Conservation (phyloP, 805 yeast genomes). For the Tetrapisispora pingtungensis region DNA sequence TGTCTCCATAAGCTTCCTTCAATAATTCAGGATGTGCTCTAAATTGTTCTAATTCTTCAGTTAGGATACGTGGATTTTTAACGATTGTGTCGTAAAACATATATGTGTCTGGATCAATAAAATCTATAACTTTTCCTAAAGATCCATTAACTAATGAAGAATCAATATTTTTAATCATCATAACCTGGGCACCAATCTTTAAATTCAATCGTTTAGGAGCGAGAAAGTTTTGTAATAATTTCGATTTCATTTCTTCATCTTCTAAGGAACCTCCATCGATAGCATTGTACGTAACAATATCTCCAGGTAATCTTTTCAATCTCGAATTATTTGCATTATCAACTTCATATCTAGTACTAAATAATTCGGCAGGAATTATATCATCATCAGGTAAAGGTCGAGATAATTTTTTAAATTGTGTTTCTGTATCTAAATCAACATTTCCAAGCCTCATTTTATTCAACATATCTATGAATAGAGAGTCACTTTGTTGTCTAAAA, state of each 20-base stretch:
- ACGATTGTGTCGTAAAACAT: conserved; percentile 28
- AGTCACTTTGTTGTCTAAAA: conserved; percentile 70
- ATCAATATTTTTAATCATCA: conserved; percentile 71
- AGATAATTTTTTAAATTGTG: conserved; percentile 41
- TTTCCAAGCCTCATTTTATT: conserved; percentile 63
- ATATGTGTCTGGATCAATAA: conserved; percentile 43
- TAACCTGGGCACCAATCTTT: conserved; percentile 70
- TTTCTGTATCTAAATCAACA: conserved; percentile 38
- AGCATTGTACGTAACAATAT: conserved; percentile 36
- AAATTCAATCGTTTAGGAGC: conserved; percentile 49
- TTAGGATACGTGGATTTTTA: conserved; percentile 10
- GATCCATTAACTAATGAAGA: conserved; percentile 69
- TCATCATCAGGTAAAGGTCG: conserved; percentile 48
- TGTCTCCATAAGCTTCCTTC: conserved; percentile 14
- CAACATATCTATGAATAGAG: conserved; percentile 59
- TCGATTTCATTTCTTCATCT: conserved; percentile 35
- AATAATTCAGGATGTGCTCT: conserved; percentile 10
- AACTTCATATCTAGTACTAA: conserved; percentile 62
- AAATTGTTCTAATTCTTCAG: conserved; percentile 14
- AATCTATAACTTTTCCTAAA: conserved; percentile 56
- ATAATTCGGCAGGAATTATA: conserved; percentile 65
- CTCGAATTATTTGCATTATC: conserved; percentile 51
- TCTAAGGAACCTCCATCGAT: conserved; percentile 42
- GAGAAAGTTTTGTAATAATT: conserved; percentile 45
- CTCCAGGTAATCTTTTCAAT: conserved; percentile 38